Base-by-base conservation (phyloP, 2,329 filamentous ascomycete genomes). In the Ramularia endophylla region DNA sequence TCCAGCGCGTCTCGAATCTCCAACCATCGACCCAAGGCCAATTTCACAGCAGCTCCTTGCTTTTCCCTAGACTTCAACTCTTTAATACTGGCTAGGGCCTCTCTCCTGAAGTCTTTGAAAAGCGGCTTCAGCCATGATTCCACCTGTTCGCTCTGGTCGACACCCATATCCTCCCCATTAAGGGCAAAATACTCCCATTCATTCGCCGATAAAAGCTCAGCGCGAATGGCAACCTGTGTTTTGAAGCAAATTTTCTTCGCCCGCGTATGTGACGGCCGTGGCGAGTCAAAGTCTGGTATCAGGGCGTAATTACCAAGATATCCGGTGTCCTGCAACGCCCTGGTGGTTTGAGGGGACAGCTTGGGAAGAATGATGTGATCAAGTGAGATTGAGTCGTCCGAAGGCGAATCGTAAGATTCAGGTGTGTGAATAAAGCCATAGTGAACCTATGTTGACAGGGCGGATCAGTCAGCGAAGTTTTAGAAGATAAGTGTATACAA, bases 341-440 rank as follows among this genome's bases (percentile, higher is more conserved):
- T 25, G 22, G 22, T 25, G 3, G 53, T 48, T 5, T 50, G 51
- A 27, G 68, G 19, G 2, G 53, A 53, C 4, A 72, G 54, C 3
- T 57, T 44, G 1, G 69, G 62, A 0, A 71, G 41, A 8, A 73
- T 49, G 12, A 67, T 39, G 36, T 66, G 53, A 43, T 72, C 69
- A 6, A 73, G 53, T 2, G 59, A 58, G 7, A 70, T 54, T 2
- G 58, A 54, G 48, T 73, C 69, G 40, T 65, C 61, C 13, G 47
- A 47, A 1, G 38, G 44, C 4, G 35, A 28, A 12, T 43, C 32
- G 5, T 39, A 20, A 7, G 41, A 5, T 34, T n/a, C n/a, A n/a
- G 35, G 27, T 1, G 33, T 34, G 32, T 65, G 59, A 11, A 71
- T 59, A 52, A 73, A 73, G n/a, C 70, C 70, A 41, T 73, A 89